Conservation (phyloP, 148 eudicot genomes). For the Chenopodium berlandieri region DNA sequence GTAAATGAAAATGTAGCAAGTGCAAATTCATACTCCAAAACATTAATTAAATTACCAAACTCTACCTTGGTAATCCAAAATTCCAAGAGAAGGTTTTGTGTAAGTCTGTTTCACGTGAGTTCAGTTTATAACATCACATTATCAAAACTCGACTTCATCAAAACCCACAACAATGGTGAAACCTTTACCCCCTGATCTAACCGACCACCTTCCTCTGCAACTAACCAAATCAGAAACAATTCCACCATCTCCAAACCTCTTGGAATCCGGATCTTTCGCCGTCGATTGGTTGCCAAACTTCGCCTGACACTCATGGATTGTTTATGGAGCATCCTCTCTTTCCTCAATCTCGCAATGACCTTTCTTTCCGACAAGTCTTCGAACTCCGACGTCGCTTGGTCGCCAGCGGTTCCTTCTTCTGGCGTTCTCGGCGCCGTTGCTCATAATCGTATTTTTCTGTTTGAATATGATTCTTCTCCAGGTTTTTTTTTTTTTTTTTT, state of each 20-base stretch:
- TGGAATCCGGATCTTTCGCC: slow-evolving; percentile 35
- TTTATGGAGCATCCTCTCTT: slow-evolving; percentile 79
- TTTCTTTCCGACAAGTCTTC: slow-evolving; percentile 63
- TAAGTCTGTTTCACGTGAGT: too few relatives aligned
- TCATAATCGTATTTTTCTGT: slow-evolving; percentile 49
- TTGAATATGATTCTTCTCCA: slow-evolving; percentile 38
- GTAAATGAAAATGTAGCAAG: too few relatives aligned
- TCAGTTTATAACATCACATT: not conserved
- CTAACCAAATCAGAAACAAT: slow-evolving; percentile 59
- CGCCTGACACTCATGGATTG: slow-evolving; percentile 83
- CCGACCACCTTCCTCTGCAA: slow-evolving; percentile 43
- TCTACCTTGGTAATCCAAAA: too few relatives aligned
- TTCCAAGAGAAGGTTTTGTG: too few relatives aligned
- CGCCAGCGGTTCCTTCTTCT: slow-evolving; percentile 45
- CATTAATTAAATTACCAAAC: too few relatives aligned
- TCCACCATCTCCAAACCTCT: slow-evolving; percentile 64
- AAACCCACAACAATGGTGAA: slow-evolving; percentile 12
- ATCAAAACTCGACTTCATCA: not conserved
- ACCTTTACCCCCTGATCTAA: not conserved
- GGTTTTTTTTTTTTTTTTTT: slow-evolving; percentile 25
- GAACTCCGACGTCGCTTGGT: slow-evolving; percentile 70
- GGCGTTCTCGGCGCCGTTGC: slow-evolving; percentile 72
- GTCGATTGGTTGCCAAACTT: slow-evolving; percentile 72
- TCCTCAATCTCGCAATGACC: slow-evolving; percentile 40
- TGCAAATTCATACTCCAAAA: too few relatives aligned